Base-by-base conservation (phyloP, 2,329 filamentous ascomycete species). In the Hymenoscyphus repandus region DNA sequence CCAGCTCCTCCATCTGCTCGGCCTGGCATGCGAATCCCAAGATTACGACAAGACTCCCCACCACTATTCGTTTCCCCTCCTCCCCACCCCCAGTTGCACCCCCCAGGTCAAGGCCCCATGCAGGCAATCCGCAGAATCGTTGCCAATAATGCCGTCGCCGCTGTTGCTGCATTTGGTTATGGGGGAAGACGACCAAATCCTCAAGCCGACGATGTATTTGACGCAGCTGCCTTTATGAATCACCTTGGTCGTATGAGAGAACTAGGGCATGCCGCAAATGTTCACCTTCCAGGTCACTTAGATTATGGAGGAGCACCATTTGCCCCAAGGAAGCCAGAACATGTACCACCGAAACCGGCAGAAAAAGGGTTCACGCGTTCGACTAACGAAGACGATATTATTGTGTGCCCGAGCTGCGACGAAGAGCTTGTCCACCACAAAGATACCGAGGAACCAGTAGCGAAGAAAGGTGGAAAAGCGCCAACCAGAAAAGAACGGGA, bases 371-470 rank as follows among this genome's bases (percentile, higher is more conserved):
- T 93, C 62, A 95, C 88, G 1, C 78, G 91, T 52, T 82, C 82
- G 44, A 87, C 88, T 0, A 79, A 74, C 36, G 85, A 89, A 33
- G 82, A 89, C 13, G 79, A 87, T 34, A 74, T 87, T 0, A 77
- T 92, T 2, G 76, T 96, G 1, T 99, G 93, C 66, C 88, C 92
- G 0, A 88, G 88, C 52, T 99, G 93, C 62, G 84, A 86, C 15
- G 79, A 88, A 52, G 92, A 97, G 69, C 72, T 99, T 13, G 86
- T 89, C 5, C 82, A 85, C 45, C 87, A 90, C 12, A 72, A 36
- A 17, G 60, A 63, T 4, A 60, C 56, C 13, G 61, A 64, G 22
- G 55, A 61, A 31, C 55, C 56, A 17, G 65, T 68, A 5, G 72
- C 70, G 63, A 75, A 70, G 54, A 61, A 68, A 30, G 55, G 56